Conservation (phyloP, 768 basidiomycete genomes). For the Postia placenta region DNA sequence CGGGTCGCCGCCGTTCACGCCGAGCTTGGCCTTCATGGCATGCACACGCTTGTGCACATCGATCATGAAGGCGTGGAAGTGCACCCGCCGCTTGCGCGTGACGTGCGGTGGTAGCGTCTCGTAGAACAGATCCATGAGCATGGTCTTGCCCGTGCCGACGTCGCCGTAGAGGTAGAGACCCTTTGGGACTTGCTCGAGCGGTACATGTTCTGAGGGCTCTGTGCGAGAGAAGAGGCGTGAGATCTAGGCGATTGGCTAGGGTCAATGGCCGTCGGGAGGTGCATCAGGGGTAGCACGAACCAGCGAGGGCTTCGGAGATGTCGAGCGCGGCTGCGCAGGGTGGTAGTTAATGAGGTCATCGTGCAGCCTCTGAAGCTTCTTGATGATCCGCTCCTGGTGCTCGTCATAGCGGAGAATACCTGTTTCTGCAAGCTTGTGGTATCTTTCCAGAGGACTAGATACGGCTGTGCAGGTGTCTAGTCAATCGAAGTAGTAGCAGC, state of each 20-base stretch:
- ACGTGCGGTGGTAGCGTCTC: slow-evolving; percentile 66
- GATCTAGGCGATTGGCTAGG: slow-evolving; percentile 10
- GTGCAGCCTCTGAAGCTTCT: slow-evolving; percentile 76
- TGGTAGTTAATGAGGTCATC: slow-evolving; percentile 62
- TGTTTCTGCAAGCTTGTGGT: slow-evolving; percentile 41
- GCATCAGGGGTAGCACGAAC: slow-evolving; percentile 17
- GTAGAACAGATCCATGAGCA: slow-evolving; percentile 99
- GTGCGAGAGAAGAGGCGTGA: slow-evolving; percentile 26
- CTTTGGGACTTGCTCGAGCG: slow-evolving; percentile 59
- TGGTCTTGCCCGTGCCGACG: slow-evolving; percentile 96
- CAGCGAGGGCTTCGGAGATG: slow-evolving; percentile 24
- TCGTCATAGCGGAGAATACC: slow-evolving; percentile 66
- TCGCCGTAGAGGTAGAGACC: slow-evolving; percentile 95
- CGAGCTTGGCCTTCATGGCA: slow-evolving; percentile 68
- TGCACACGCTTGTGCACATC: slow-evolving; percentile 95
- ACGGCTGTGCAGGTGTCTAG: slow-evolving; percentile 1
- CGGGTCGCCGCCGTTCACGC: slow-evolving; percentile 67
- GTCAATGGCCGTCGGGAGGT: not conserved
- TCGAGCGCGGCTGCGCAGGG: slow-evolving; percentile 55
- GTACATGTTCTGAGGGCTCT: slow-evolving; percentile 16
- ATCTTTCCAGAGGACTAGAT: slow-evolving; percentile 28
- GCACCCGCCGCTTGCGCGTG: slow-evolving; percentile 78
- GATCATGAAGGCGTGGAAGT: slow-evolving; percentile 99
- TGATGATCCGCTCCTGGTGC: slow-evolving; percentile 80
- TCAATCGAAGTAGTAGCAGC: not conserved